phyloP scores from a whole-genome alignment of 257 asterid genomes.

The Solanum rostratum region DNA sequence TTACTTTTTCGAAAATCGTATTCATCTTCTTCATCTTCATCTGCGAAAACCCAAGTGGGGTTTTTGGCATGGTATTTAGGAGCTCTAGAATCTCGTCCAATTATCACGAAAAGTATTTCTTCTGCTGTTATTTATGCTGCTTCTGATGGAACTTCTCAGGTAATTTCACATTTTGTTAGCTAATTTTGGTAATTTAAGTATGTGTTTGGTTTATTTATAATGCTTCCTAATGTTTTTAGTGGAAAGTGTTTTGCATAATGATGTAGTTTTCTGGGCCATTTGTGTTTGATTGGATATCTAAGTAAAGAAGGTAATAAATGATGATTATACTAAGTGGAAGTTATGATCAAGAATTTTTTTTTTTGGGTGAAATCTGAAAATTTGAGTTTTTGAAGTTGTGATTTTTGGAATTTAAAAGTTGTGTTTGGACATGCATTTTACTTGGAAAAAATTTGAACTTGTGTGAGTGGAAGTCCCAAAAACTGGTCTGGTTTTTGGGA shows the following conservation, averaged over 20 bases:
- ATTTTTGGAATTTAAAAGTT: neutral
- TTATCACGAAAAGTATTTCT: constrained; percentile 60
- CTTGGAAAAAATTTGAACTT: neutral
- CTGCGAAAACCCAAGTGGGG: constrained; percentile 27
- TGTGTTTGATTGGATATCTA: neutral
- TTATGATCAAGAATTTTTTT: neutral
- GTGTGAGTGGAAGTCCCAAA: neutral
- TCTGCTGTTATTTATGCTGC: constrained; percentile 62
- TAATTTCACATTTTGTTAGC: neutral
- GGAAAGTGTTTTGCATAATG: neutral
- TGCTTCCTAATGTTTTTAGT: neutral
- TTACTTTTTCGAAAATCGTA: constrained; percentile 7
- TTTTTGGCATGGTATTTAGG: constrained; percentile 65
- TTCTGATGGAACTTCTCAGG: constrained; percentile 87
- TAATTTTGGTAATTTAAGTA: neutral
- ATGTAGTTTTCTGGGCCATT: neutral
- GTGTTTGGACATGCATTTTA: neutral
- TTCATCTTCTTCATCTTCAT: constrained; percentile 10
- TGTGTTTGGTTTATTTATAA: neutral
- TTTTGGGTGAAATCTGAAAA: neutral
- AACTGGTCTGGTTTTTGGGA: neutral
- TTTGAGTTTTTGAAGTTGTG: neutral
- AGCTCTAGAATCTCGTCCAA: constrained; percentile 58
- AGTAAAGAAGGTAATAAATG: neutral
- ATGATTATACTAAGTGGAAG: neutral